Evolutionary conservation across 2,329 filamentous ascomycete species (phyloP), one percentile per base, ranked within the genome.

Genomic region (Tolypocladium capitatum): DNA sequence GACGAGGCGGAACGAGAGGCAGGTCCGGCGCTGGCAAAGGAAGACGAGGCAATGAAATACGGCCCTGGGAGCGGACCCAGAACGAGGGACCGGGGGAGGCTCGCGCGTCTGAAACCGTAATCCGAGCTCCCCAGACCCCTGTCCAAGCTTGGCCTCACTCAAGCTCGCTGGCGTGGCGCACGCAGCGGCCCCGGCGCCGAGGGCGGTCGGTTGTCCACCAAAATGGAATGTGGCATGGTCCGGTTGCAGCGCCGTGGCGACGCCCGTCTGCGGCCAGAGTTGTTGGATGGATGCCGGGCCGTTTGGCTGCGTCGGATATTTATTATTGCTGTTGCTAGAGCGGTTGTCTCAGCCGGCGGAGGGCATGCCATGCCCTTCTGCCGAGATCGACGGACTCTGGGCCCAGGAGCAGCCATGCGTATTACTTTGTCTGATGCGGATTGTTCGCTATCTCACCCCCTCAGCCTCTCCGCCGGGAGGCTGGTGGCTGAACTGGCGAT

Each of bases 101-200:
- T 40, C 21, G 3, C 27, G 10, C 33, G 32, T 38, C 33, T 31
- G 44, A 46, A 36, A 46, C 44, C 33, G 21, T 24, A 38, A 45
- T 45, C 43, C 43, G 24, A 43, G 31, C 42, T 44, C 20, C 28
- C 42, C 28, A 44, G 44, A 46, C 44, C 44, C 44, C 44, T 46
- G 44, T n/a, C 30, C 38, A 24, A 18, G 9, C 9, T 18, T 41
- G 24, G 38, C 38, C 24, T 41, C 38, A n/a, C 38, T n/a, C n/a
- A n/a, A 30, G 38, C 24, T 42, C 38, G 24, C 16, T 14, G 21
- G 21, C 9, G 1, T 6, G 13, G n/a, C n/a, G n/a, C n/a, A n/a
- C n/a, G n/a, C n/a, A n/a, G n/a, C n/a, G n/a, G n/a, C n/a, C n/a
- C n/a, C n/a, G 7, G 38, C 18, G 38, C 38, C 21, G 21, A 41